Evolutionary conservation across 2,329 filamentous ascomycete species (phyloP), one percentile per base, ranked within the genome.

Genomic region (Dendrostoma leiphaemia): DNA sequence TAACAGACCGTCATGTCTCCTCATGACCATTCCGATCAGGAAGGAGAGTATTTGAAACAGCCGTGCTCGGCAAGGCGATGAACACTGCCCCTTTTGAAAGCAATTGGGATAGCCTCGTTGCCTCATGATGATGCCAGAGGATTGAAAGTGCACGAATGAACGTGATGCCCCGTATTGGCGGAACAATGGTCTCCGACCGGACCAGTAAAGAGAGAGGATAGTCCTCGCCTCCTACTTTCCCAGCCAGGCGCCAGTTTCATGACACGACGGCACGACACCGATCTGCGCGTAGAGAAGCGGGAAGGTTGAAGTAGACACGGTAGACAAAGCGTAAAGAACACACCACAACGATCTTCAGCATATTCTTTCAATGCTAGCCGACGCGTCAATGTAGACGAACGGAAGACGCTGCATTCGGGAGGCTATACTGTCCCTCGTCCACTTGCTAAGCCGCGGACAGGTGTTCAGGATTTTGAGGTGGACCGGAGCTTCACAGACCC

Each of bases 341-440:
- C 32, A 19, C 50, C 45, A 48, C 41, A 52, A 29, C 26, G 48
- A 52, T 44, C 41, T 52, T 46, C 53, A 45, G 31, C 35, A 48
- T 48, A 43, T 40, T 29, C 40, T 56, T 21, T 21, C 21, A 21
- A 13, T 9, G 26, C 21, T 48, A 35, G 53, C 53, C 40, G 52
- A 48, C 34, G 53, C 43, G 21, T 28, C 43, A 5, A 24, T 44
- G 48, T 41, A 10, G 9, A 45, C 41, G 26, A n/a, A 31, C 29
- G 24, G 26, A 31, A n/a, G 21, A 28, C 41, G 38, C 38, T 41
- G 21, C 38, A 8, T 3, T 41, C 17, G 38, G n/a, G n/a, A n/a
- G n/a, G n/a, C n/a, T n/a, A n/a, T n/a, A n/a, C n/a, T n/a, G n/a
- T 6, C 19, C 38, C 23, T 41, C 38, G 23, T 23, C 38, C 38